Percentiles rank a stretch among this genome's conserved stretches.
Evolutionary conservation across 768 basidiomycete genomes (phyloP).

Genomic region (Candolleomyces aberdarensis): DNA sequence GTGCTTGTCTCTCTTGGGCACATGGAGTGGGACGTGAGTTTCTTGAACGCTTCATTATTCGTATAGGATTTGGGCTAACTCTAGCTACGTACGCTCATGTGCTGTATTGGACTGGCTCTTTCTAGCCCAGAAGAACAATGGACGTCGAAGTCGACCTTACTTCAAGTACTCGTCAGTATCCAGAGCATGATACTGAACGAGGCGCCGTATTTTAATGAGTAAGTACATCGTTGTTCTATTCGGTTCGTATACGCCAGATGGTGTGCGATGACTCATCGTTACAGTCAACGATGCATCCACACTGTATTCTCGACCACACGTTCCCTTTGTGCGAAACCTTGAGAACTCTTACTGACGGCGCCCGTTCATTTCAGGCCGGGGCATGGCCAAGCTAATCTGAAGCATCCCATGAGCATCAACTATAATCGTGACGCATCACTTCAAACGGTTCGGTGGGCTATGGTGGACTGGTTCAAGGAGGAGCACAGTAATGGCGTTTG

Average conservation of each 20-base stretch:
- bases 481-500: slow-evolving; percentile 41
- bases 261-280: not conserved
- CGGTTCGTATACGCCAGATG: not conserved
- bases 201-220: slow-evolving; percentile 57
- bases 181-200: slow-evolving; percentile 60
- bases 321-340: not conserved
- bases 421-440: slow-evolving; percentile 44
- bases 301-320: not conserved
- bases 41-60: not conserved
- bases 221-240: slow-evolving; percentile 16
- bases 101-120: not conserved
- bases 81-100: not conserved
- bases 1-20: slow-evolving; percentile 54
- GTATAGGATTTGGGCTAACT: not conserved
- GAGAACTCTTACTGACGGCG: not conserved
- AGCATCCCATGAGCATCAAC: slow-evolving; percentile 29
- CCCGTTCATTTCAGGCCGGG: slow-evolving; percentile 38
- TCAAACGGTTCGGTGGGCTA: slow-evolving; percentile 50
- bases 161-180: slow-evolving; percentile 56
- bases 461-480: slow-evolving; percentile 50
- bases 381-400: slow-evolving; percentile 37
- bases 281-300: not conserved
- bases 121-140: slow-evolving; percentile 40
- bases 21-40: slow-evolving; percentile 48
- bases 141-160: slow-evolving; percentile 47